Percentiles rank a stretch among this genome's conserved stretches.
Conservation (phyloP, 83 land plant genomes). For the Picea engelmannii region DNA sequence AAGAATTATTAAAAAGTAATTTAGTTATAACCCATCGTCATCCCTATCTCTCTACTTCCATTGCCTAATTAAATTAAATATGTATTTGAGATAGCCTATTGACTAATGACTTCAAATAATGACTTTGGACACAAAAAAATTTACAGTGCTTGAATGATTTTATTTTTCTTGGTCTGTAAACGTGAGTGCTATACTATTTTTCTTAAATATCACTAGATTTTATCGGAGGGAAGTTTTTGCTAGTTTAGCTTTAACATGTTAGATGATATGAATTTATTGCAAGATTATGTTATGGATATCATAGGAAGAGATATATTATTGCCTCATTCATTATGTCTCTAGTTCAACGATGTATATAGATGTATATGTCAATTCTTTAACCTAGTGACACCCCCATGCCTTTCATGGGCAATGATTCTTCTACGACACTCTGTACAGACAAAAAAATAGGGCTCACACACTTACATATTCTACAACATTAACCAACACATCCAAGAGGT, state of each 20-base stretch:
- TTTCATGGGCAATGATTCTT: too few species aligned
- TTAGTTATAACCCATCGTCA: too few species aligned
- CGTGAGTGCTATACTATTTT: conserved; percentile 47
- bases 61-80: too few species aligned
- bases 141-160: conserved; percentile 54
- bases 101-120: conserved; percentile 87
- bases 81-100: too few species aligned
- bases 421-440: too few species aligned
- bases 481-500: too few species aligned
- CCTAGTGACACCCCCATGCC: too few species aligned
- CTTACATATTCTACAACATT: too few species aligned
- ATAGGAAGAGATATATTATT: neutral
- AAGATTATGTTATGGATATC: neutral
- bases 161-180: conserved; percentile 91
- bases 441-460: too few species aligned
- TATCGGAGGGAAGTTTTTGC: neutral
- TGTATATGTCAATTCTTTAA: neutral
- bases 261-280: neutral
- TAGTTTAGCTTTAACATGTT: neutral
- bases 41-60: too few species aligned
- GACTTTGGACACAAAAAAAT: conserved; percentile 81
- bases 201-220: too few species aligned
- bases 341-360: neutral
- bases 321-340: neutral
- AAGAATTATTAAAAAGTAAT: too few species aligned